phyloP scores from a whole-genome alignment of 805 yeast species.

The Peterozyma xylosa region DNA sequence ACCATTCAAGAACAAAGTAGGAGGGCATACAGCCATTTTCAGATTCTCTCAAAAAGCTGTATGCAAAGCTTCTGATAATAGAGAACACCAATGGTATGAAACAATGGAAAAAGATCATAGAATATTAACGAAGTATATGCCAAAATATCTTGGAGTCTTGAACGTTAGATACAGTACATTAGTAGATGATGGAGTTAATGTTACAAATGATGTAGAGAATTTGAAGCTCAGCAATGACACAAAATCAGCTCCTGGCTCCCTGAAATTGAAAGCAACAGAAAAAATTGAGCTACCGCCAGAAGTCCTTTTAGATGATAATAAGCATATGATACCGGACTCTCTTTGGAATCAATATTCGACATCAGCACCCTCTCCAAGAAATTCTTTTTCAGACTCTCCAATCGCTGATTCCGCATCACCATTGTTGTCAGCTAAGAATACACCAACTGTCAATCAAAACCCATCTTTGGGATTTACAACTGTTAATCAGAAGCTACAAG shows the following conservation, averaged over 20 bases:
- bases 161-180: constrained; percentile 70
- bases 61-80: constrained; percentile 83
- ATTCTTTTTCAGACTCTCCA: constrained; percentile 19
- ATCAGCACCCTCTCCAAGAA: constrained; percentile 32
- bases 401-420: neutral
- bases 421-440: constrained; percentile 1
- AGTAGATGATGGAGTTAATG: constrained; percentile 17
- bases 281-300: constrained; percentile 48
- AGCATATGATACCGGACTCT: constrained; percentile 83
- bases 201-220: constrained; percentile 8
- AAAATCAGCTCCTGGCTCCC: constrained; percentile 8
- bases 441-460: constrained; percentile 2
- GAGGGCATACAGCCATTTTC: constrained; percentile 97
- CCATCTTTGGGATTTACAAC: constrained; percentile 50
- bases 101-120: constrained; percentile 73
- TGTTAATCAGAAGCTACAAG: constrained; percentile 65
- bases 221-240: neutral
- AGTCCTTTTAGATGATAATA: constrained; percentile 87
- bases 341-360: constrained; percentile 57
- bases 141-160: constrained; percentile 87
- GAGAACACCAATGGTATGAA: constrained; percentile 92
- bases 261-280: constrained; percentile 2
- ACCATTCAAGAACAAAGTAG: constrained; percentile 91
- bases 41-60: constrained; percentile 87
- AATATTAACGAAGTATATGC: constrained; percentile 79